Conservation (phyloP, 257 asterid species). For the Plantago ovata region DNA sequence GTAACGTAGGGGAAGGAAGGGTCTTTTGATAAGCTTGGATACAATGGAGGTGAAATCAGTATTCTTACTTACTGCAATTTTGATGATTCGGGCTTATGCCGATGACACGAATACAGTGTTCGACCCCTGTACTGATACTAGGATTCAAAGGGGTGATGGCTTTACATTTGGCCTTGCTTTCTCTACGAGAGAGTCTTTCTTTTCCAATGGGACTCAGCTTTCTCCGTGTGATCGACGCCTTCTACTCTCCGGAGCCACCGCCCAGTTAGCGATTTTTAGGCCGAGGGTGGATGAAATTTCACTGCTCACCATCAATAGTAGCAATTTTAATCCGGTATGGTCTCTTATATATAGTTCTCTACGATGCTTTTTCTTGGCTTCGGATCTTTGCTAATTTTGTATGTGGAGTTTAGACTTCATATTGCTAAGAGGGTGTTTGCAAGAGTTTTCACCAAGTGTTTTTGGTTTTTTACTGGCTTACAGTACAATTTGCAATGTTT, state of each 20-base stretch:
- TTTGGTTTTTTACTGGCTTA: no score
- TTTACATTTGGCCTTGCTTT: constrained; percentile 81
- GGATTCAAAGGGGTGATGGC: constrained; percentile 66
- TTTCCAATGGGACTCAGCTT: constrained; percentile 76
- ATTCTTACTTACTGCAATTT: constrained; percentile 18
- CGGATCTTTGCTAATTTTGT: neutral
- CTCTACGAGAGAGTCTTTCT: constrained; percentile 62
- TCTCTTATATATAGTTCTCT: neutral
- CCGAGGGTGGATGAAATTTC: constrained; percentile 91
- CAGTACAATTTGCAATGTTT: no score
- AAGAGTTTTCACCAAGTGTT: no score
- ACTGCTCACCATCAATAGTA: constrained; percentile 69
- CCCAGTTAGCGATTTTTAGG: constrained; percentile 66
- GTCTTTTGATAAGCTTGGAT: constrained; percentile 13
- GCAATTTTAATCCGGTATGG: constrained; percentile 48
- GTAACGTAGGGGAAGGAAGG: constrained; percentile 10
- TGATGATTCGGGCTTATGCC: constrained; percentile 33
- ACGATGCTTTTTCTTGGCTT: no score
- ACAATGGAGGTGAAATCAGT: constrained; percentile 20
- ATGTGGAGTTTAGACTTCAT: neutral
- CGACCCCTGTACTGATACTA: constrained; percentile 74
- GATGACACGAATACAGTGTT: constrained; percentile 58
- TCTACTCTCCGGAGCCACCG: constrained; percentile 36
- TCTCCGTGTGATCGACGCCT: constrained; percentile 92
- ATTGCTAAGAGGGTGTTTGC: no score